Evolutionary conservation across 345 rosid species (phyloP), one percentile per base, ranked within the genome.

Genomic region (Syzygium jambos): DNA sequence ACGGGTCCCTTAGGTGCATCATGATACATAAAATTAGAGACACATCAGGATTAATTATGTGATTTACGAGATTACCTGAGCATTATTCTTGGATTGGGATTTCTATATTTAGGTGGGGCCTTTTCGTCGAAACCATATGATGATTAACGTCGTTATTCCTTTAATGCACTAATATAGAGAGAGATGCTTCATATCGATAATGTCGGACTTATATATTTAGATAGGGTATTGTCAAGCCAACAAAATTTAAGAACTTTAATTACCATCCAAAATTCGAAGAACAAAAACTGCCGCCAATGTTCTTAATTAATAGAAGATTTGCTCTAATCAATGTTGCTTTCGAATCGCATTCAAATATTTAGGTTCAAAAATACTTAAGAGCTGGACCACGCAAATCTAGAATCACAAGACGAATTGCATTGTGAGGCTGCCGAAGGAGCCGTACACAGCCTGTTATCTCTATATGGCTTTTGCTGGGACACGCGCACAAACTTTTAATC

Each of bases 341-440:
- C n/a, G n/a, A 11, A 25, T 57, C 13, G n/a, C 29, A 23, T n/a
- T 57, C 63, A 57, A 57, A 57, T 57, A 25, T 25, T 9, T 57
- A 57, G 63, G 63, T 11, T n/a, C 29, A 90, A 1, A 90, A 85
- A 9, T 86, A 89, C 19, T 78, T 56, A 2, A 93, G 86, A 38
- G 95, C 93, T 2, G 11, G 15, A 59, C 15, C 30, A 25, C 65
- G 27, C 30, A 11, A 5, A 59, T 59, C 30, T 59, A 59, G 30
- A 59, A 59, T 59, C 63, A 23, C 63, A 57, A 57, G 63, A 57
- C 14, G 5, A 10, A 25, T 57, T 57, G 63, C 63, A 57, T 25
- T 27, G 63, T 25, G 63, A 23, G 63, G 63, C 29, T 25, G 63
- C 14, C 25, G 29, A 57, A 10, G 63, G 25, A 11, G 29, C 63